Evolutionary conservation across 169 alveolate genomes (phyloP).

Genomic region (Toxoplasma gondii): DNA sequence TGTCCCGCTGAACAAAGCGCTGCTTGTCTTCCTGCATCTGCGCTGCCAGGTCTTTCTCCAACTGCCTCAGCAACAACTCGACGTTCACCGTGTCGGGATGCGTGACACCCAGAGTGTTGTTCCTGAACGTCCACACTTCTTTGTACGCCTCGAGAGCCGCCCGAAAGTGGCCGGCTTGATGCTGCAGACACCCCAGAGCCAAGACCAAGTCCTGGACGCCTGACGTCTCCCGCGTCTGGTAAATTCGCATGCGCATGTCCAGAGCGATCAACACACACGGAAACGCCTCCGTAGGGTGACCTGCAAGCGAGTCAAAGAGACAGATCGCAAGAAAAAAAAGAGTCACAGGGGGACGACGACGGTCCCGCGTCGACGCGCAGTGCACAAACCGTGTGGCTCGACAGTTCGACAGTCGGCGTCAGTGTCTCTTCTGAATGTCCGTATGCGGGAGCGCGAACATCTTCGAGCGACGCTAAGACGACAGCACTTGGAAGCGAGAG

Average conservation of each 20-base stretch:
- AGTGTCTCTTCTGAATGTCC: no score
- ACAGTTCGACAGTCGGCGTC: no score
- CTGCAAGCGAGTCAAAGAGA: neutral
- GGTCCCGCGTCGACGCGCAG: no score
- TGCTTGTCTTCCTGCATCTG: constrained; percentile 26
- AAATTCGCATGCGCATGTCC: constrained; percentile 72
- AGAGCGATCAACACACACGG: constrained; percentile 64
- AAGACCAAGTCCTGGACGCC: constrained; percentile 68
- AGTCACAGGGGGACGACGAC: no score
- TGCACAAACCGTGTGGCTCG: no score
- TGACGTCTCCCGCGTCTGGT: constrained; percentile 36
- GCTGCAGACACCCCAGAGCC: constrained; percentile 75
- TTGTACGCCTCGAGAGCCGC: constrained; percentile 71
- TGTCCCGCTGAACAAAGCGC: neutral
- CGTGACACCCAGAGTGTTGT: constrained; percentile 60
- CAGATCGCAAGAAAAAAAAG: no score
- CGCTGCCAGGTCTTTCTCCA: neutral
- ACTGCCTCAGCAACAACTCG: constrained; percentile 29
- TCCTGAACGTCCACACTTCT: constrained; percentile 71
- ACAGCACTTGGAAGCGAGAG: no score
- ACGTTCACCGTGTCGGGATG: constrained; percentile 68
- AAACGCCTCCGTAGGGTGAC: constrained; percentile 60
- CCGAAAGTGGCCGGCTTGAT: constrained; percentile 73
- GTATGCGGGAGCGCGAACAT: no score
- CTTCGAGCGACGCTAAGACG: no score